Evolutionary conservation across 225 moss, liverwort and hornwort genomes (phyloP), one percentile per base, ranked within the genome.

Genomic region (Sphagnum contortum): DNA sequence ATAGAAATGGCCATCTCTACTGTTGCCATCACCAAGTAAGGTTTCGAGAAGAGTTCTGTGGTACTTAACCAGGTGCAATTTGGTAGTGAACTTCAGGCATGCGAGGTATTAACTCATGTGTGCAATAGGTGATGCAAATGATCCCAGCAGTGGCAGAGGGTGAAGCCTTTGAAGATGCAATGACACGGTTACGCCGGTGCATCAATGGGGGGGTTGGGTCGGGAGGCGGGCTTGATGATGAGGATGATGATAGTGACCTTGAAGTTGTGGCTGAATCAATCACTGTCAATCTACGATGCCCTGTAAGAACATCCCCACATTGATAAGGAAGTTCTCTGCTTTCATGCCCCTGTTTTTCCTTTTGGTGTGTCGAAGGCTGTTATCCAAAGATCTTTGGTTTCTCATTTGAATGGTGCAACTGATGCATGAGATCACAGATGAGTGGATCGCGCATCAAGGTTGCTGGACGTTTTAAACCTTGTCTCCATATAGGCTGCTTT

Each of bases 401-500:
- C 29, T 29, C 29, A 29, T 29, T 29, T 29, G 29, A 29, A 29
- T 29, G 29, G 29, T 29, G 29, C 29, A 29, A 29, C 29, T 29
- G 29, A 9, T 52, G 9, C 52, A 52, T 52, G 52, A 9, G 52
- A 52, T 5, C 29, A 48, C 84, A 96, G 96, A 91, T 98, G 93
- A 98, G 98, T 80, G 92, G 98, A 59, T 88, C 93, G 59, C 91
- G 98, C 68, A 98, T 98, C 47, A 98, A 93, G 83, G 80, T 82
- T 57, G 98, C 98, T 5, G 98, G 98, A 29, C 81, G 98, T 48
- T 98, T 98, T 72, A 98, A 84, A 74, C 98, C 93, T 44, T 98
- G 98, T 66, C 83, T 86, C 54, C 98, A 98, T 64, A 89, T 98
- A 89, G 98, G 98, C 13, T 98, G 98, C 75, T 98, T 98, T 84